A percentile compares a stretch with the other conserved stretches of the same genome.
Conservation (phyloP, 2,329 filamentous ascomycete species). For the Didymella sp. region DNA sequence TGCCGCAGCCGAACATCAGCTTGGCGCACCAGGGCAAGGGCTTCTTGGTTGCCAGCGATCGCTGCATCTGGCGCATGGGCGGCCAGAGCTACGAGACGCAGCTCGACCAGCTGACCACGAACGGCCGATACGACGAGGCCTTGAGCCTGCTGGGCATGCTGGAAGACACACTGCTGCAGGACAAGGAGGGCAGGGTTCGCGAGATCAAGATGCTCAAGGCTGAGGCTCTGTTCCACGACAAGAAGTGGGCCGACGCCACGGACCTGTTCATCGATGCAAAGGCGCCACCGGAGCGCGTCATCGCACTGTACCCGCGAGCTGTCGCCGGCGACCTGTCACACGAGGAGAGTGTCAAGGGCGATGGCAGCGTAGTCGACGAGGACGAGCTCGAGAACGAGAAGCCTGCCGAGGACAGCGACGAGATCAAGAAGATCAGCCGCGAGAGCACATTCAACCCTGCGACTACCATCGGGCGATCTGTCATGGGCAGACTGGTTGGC, state of each 20-base stretch:
- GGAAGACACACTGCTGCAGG: conserved; percentile 85
- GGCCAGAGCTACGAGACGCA: conserved; percentile 91
- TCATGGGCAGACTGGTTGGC: conserved; percentile 58
- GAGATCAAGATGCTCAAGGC: conserved; percentile 93
- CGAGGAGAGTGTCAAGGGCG: conserved; percentile 60
- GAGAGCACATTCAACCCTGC: conserved; percentile 26
- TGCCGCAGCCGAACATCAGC: conserved; percentile 90
- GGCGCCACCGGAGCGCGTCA: conserved; percentile 86
- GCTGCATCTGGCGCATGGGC: conserved; percentile 95
- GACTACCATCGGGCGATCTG: conserved; percentile 47
- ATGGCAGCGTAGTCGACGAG: conserved; percentile 47
- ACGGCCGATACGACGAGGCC: conserved; percentile 83
- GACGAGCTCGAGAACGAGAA: conserved; percentile 38
- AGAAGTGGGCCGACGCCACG: conserved; percentile 83
- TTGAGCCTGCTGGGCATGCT: conserved; percentile 88
- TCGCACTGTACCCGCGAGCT: conserved; percentile 79
- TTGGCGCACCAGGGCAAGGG: conserved; percentile 96
- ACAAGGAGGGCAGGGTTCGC: conserved; percentile 81
- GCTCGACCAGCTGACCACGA: conserved; percentile 78
- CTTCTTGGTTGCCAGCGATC: conserved; percentile 90
- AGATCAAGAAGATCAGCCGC: conserved; percentile 30
- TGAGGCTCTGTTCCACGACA: conserved; percentile 79
- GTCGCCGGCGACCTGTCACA: conserved; percentile 84
- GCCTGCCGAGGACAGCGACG: conserved; percentile 27
- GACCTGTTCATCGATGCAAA: conserved; percentile 91